Conservation (phyloP, 129 eudicot species). For the Flaveria bidentis region DNA sequence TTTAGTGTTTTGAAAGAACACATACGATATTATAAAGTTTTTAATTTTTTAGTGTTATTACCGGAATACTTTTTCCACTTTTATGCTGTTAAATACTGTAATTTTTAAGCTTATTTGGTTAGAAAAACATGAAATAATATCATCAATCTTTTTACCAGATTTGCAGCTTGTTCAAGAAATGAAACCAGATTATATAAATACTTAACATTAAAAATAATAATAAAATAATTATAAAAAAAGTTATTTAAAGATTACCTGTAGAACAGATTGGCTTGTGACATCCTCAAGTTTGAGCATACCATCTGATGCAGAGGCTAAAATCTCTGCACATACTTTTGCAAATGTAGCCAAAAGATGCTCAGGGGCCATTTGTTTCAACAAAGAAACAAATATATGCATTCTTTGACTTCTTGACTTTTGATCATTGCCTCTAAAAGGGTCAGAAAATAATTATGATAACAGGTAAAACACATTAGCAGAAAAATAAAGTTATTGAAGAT, state of each 20-base stretch:
- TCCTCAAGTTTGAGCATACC: conserved; percentile 78
- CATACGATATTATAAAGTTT: too few relatives aligned
- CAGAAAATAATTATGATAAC: not conserved
- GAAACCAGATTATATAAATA: not conserved
- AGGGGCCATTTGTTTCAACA: conserved; percentile 98
- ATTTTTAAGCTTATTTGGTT: not conserved
- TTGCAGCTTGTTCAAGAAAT: conserved; percentile 2
- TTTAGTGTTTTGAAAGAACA: not conserved
- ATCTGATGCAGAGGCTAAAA: conserved; percentile 91
- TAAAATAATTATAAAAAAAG: too few relatives aligned
- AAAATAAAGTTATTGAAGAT: not conserved
- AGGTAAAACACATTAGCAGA: not conserved
- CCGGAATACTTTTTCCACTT: too few relatives aligned
- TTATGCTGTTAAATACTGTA: too few relatives aligned
- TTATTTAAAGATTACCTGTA: conserved; percentile 55
- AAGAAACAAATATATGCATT: conserved; percentile 81
- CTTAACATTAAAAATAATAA: too few relatives aligned
- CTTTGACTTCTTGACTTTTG: conserved; percentile 75
- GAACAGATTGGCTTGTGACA: conserved; percentile 76
- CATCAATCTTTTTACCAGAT: not conserved
- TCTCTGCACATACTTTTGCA: conserved; percentile 93
- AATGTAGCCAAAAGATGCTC: conserved; percentile 97
- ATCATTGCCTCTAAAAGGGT: conserved; percentile 70
- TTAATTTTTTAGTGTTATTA: too few relatives aligned
- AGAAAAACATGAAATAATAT: not conserved